Evolutionary conservation across 768 basidiomycete genomes (phyloP).

Genomic region (Leucocoprinus sp.): DNA sequence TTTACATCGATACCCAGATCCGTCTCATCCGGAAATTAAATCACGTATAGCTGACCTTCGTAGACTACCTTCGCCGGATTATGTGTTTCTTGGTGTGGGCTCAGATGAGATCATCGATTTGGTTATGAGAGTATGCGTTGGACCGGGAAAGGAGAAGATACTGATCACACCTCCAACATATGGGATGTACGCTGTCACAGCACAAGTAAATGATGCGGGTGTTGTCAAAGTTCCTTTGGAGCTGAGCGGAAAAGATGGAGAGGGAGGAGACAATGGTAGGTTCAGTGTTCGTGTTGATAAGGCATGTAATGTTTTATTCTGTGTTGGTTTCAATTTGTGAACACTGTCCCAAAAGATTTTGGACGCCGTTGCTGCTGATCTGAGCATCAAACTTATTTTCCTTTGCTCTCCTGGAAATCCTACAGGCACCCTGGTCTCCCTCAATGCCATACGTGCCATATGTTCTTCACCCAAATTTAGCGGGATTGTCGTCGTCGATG

Average conservation of each 20-base stretch:
- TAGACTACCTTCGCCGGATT: constrained; percentile 48
- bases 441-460: constrained; percentile 57
- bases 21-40: constrained; percentile 78
- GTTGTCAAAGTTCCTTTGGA: constrained; percentile 72
- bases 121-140: constrained; percentile 83
- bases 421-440: constrained; percentile 79
- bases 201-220: constrained; percentile 89
- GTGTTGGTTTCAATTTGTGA: constrained; percentile 1
- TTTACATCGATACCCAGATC: constrained; percentile 91
- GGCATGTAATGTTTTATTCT: constrained; percentile 34
- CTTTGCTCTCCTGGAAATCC: constrained; percentile 98
- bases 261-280: constrained; percentile 61
- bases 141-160: constrained; percentile 73
- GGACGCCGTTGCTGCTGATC: constrained; percentile 55
- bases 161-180: constrained; percentile 92
- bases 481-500: constrained; percentile 90
- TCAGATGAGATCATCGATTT: constrained; percentile 96
- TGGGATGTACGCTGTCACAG: constrained; percentile 95
- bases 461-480: constrained; percentile 77
- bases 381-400: constrained; percentile 84
- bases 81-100: constrained; percentile 93
- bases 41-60: constrained; percentile 65
- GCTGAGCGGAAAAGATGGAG: constrained; percentile 48
- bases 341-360: constrained; percentile 47
- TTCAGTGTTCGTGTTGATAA: constrained; percentile 73